phyloP scores from a whole-genome alignment of 164 flowering plant species.

The Annona squamosa region DNA sequence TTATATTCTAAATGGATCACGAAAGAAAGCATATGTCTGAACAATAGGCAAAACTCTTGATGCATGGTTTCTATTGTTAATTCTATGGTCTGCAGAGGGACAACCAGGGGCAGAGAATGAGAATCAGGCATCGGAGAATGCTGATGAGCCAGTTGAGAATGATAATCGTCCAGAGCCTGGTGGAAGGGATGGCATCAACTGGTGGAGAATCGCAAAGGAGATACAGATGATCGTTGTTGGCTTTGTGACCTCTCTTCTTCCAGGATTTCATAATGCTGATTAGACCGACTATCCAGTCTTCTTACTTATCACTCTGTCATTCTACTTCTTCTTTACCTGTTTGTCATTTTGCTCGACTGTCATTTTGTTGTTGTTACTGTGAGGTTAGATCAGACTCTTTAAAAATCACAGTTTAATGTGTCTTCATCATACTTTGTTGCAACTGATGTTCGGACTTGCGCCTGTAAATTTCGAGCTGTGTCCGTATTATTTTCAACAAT shows the following conservation, averaged over 20 bases:
- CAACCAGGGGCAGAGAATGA: slow-evolving; percentile 41
- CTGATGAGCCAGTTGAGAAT: slow-evolving; percentile 31
- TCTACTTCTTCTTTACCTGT: too few species aligned
- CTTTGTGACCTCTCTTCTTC: slow-evolving; percentile 83
- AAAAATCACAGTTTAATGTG: too few species aligned
- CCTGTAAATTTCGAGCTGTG: too few species aligned
- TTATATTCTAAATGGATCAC: background rate
- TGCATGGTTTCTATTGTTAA: background rate
- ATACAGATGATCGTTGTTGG: slow-evolving; percentile 83
- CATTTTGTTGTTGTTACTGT: too few species aligned
- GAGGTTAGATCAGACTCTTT: too few species aligned
- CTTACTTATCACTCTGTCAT: too few species aligned
- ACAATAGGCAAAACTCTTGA: background rate
- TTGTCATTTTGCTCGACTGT: too few species aligned
- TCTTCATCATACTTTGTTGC: too few species aligned
- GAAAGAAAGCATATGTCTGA: background rate
- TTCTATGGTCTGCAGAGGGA: slow-evolving; percentile 30
- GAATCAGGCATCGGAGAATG: slow-evolving; percentile 35
- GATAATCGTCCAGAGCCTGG: slow-evolving; percentile 35
- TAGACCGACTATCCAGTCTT: slow-evolving; percentile 15
- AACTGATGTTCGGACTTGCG: too few species aligned
- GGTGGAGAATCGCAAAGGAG: slow-evolving; percentile 79
- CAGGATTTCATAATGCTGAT: slow-evolving; percentile 77
- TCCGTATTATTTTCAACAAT: too few species aligned
- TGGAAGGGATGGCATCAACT: slow-evolving; percentile 38